A percentile compares a stretch with the other conserved stretches of the same genome.
Evolutionary conservation across 352 stramenopile genomes (phyloP).

Genomic region (Blastocystis sp.): DNA sequence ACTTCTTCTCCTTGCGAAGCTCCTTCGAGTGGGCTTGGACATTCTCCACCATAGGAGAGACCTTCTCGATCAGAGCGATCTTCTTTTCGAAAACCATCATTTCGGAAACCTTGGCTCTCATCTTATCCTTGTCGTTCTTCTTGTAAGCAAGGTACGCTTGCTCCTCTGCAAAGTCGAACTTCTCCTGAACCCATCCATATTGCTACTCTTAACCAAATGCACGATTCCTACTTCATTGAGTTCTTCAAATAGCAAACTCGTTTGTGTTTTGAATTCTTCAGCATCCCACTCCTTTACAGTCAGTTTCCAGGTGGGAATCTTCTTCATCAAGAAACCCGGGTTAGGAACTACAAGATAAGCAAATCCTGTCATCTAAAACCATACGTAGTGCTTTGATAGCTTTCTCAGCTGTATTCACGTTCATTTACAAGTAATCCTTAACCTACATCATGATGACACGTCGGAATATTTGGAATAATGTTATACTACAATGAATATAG

Average conservation of each 20-base stretch:
- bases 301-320: constrained; percentile 55
- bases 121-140: constrained; percentile 57
- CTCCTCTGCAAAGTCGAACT: constrained; percentile 34
- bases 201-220: neutral
- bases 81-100: constrained; percentile 57
- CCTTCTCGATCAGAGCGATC: constrained; percentile 32
- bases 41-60: constrained; percentile 33
- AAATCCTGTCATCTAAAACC: neutral
- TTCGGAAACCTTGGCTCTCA: constrained; percentile 7
- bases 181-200: constrained; percentile 54
- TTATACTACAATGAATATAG: too few species aligned
- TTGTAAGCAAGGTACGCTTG: constrained; percentile 44
- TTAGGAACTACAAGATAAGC: constrained; percentile 43
- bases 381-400: constrained; percentile 49
- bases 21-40: neutral
- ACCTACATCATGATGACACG: neutral
- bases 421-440: constrained; percentile 4
- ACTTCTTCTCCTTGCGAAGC: constrained; percentile 55
- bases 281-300: constrained; percentile 11
- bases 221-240: constrained; percentile 18
- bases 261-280: constrained; percentile 27
- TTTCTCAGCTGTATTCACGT: constrained; percentile 41
- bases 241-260: neutral
- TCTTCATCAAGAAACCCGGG: constrained; percentile 31
- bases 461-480: neutral